phyloP scores from a whole-genome alignment of 31 red algal genomes.

The Bonnemaisonia californica region DNA sequence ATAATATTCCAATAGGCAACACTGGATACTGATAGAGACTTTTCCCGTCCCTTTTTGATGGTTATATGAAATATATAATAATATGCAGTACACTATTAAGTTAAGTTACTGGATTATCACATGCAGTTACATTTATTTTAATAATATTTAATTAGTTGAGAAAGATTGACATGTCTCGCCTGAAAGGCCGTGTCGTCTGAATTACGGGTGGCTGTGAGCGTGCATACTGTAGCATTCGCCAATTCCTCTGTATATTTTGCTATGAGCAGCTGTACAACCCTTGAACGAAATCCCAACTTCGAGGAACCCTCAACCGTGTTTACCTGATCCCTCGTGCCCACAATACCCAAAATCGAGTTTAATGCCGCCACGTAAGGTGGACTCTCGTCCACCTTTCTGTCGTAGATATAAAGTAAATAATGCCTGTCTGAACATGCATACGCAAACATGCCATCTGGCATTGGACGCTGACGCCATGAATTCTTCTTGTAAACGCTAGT shows the following conservation, averaged over 20 bases:
- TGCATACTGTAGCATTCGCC: constrained; percentile 25
- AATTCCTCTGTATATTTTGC: constrained; percentile 45
- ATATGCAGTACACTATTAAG: too few relatives aligned
- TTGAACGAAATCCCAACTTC: constrained; percentile 38
- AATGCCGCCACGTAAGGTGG: constrained; percentile 70
- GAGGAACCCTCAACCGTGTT: constrained; percentile 44
- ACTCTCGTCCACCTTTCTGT: constrained; percentile 85
- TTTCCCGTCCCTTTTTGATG: too few relatives aligned
- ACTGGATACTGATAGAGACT: too few relatives aligned
- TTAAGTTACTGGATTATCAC: too few relatives aligned
- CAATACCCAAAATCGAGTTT: constrained; percentile 50
- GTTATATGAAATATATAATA: too few relatives aligned
- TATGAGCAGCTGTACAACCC: constrained; percentile 34
- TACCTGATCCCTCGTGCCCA: constrained; percentile 38
- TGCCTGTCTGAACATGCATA: constrained; percentile 95
- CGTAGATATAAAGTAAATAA: constrained; percentile 91
- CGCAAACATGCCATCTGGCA: constrained; percentile 73
- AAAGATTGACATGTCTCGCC: too few relatives aligned
- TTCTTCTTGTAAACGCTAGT: constrained; percentile 63
- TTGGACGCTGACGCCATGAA: constrained; percentile 88
- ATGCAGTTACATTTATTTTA: too few relatives aligned
- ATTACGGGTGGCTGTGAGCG: constrained; percentile 43
- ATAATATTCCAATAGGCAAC: too few relatives aligned
- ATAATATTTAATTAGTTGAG: too few relatives aligned
- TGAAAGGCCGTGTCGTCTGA: too few relatives aligned